A percentile compares a stretch with the other conserved stretches of the same genome.
phyloP scores from a whole-genome alignment of 495 filamentous ascomycete species.

The Aspergillus ostianus region DNA sequence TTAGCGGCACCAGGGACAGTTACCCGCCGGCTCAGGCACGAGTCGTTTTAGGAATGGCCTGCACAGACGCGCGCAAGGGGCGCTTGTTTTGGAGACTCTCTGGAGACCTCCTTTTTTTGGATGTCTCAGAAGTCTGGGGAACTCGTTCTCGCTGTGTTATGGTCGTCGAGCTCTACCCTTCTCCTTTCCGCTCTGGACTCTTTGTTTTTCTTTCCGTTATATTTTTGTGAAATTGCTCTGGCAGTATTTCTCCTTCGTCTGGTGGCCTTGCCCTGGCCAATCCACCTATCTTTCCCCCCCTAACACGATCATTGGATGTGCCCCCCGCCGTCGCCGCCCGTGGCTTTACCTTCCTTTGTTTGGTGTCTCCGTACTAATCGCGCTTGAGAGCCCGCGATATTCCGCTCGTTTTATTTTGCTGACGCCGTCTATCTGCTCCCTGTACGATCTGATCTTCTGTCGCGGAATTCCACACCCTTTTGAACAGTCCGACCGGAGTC shows the following conservation, averaged over 20 bases:
- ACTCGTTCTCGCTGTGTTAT: conserved; percentile 18
- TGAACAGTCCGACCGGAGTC: not conserved
- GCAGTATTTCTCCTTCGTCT: conserved; percentile 28
- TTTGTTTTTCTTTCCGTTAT: conserved; percentile 22
- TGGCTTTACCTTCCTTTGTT: conserved; percentile 22
- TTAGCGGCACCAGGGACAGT: conserved; percentile 7
- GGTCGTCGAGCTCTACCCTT: conserved; percentile 4
- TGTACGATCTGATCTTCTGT: not conserved
- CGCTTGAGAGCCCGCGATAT: conserved; percentile 9
- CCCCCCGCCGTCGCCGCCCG: conserved; percentile 29
- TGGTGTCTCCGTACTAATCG: conserved; percentile 11
- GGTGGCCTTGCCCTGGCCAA: not conserved
- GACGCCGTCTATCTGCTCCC: not conserved
- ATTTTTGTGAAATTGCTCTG: conserved; percentile 26
- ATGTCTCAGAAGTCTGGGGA: conserved; percentile 35
- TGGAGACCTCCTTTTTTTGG: conserved; percentile 35
- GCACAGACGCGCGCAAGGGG: conserved; percentile 46
- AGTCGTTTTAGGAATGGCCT: conserved; percentile 14
- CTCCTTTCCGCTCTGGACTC: conserved; percentile 18
- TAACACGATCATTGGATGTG: not conserved
- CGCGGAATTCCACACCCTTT: not conserved
- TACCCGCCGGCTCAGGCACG: conserved; percentile 18
- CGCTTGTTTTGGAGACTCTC: conserved; percentile 33
- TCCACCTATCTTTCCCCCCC: not conserved
- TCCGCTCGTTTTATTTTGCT: conserved; percentile 9